Conservation (phyloP, 2,329 filamentous ascomycete species). For the Phaeophleospora eucalypticola region DNA sequence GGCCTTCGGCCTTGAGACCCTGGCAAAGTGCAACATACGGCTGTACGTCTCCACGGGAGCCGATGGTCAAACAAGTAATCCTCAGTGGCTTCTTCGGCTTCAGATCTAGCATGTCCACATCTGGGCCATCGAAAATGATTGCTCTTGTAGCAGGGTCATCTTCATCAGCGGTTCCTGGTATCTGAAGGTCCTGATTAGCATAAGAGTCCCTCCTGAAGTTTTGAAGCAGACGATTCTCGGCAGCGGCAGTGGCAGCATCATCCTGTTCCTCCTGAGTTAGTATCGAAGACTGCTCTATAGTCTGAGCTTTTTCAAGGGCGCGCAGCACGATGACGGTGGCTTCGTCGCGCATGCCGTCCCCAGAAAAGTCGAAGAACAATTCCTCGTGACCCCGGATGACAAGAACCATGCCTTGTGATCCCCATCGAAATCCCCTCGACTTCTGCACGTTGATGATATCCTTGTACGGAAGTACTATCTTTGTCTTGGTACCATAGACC, state of each 20-base stretch:
- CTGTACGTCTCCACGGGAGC: slow-evolving; percentile 91
- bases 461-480: slow-evolving; percentile 82
- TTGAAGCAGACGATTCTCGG: slow-evolving; percentile 74
- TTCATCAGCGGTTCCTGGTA: slow-evolving; percentile 23
- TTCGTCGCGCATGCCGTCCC: slow-evolving; percentile 76
- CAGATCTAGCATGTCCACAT: slow-evolving; percentile 84
- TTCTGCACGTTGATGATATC: slow-evolving; percentile 93
- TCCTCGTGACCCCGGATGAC: slow-evolving; percentile 93
- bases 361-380: slow-evolving; percentile 89
- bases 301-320: slow-evolving; percentile 64
- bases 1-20: slow-evolving; percentile 80
- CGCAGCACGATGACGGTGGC: slow-evolving; percentile 78
- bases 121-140: slow-evolving; percentile 83
- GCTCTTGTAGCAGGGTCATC: slow-evolving; percentile 57
- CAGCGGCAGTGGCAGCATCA: slow-evolving; percentile 68
- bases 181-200: slow-evolving; percentile 36
- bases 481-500: slow-evolving; percentile 82
- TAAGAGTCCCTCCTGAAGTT: slow-evolving; percentile 58
- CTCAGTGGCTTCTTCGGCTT: slow-evolving; percentile 75
- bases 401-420: slow-evolving; percentile 86
- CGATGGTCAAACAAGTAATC: slow-evolving; percentile 92
- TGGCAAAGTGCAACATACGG: slow-evolving; percentile 97
- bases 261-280: slow-evolving; percentile 65
- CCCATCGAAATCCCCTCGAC: slow-evolving; percentile 89
- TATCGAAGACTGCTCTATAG: slow-evolving; percentile 64